Conservation (phyloP, 495 filamentous ascomycete genomes). For the Penicillium robsamsonii region DNA sequence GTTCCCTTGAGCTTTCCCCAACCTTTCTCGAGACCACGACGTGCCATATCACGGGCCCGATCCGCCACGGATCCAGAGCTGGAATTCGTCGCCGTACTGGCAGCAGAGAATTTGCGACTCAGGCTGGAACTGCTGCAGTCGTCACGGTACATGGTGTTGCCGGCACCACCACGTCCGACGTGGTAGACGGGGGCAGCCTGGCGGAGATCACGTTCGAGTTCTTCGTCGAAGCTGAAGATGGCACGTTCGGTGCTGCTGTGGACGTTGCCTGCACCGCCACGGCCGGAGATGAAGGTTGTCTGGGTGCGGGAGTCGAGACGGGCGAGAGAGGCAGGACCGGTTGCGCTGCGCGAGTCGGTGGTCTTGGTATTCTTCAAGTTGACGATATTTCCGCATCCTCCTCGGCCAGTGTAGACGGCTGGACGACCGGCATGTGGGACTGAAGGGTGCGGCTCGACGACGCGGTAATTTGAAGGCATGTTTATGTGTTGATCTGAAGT, state of each 20-base stretch:
- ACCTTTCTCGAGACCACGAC: constrained; percentile 42
- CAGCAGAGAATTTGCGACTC: constrained; percentile 41
- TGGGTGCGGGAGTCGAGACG: constrained; percentile 42
- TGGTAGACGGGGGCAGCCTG: constrained; percentile 68
- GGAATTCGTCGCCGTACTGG: constrained; percentile 38
- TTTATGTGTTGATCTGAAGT: constrained; percentile 18
- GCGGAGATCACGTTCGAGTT: constrained; percentile 68
- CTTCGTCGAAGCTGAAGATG: constrained; percentile 90
- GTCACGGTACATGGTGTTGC: constrained; percentile 63
- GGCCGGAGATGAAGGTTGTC: constrained; percentile 67
- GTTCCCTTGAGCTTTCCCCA: constrained; percentile 46
- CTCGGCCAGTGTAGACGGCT: constrained; percentile 72
- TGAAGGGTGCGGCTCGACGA: constrained; percentile 80
- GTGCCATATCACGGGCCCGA: constrained; percentile 42
- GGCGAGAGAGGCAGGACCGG: constrained; percentile 53
- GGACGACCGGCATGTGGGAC: constrained; percentile 58
- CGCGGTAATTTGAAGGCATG: constrained; percentile 53
- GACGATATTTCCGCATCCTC: constrained; percentile 79
- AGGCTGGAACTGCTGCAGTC: constrained; percentile 29
- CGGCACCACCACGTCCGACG: constrained; percentile 85
- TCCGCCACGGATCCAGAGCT: constrained; percentile 41
- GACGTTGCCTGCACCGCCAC: constrained; percentile 89
- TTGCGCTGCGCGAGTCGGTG: constrained; percentile 48
- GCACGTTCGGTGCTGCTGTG: constrained; percentile 64
- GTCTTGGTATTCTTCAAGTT: constrained; percentile 68